Conservation (phyloP, 148 eudicot species). For the Pharnaceum exiguum region DNA sequence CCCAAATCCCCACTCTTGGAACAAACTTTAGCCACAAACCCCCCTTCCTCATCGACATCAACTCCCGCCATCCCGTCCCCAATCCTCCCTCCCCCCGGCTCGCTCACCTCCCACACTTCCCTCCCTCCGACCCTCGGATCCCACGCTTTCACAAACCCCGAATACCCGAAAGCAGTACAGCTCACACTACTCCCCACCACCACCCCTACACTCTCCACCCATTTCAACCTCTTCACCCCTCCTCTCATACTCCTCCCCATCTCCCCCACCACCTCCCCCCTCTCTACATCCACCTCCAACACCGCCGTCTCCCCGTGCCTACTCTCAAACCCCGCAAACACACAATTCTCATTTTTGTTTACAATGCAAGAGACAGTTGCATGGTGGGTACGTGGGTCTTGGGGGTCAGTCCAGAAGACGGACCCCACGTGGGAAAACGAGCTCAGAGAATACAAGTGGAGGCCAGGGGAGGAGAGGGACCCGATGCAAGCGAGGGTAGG, state of each 20-base stretch:
- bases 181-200: slow-evolving; percentile 50
- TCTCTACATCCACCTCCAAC: slow-evolving; percentile 39
- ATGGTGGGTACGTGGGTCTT: slow-evolving; percentile 54
- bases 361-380: slow-evolving; percentile 56
- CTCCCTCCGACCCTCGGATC: slow-evolving; percentile 43
- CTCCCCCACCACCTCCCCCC: slow-evolving; percentile 36
- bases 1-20: slow-evolving; percentile 71
- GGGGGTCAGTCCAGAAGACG: slow-evolving; percentile 52
- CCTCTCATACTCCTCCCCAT: slow-evolving; percentile 51
- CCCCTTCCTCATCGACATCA: slow-evolving; percentile 47
- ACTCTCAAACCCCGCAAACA: slow-evolving; percentile 59
- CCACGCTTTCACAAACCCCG: slow-evolving; percentile 73
- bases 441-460: slow-evolving; percentile 49
- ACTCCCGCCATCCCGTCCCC: slow-evolving; percentile 83
- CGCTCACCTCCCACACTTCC: slow-evolving; percentile 70
- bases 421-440: slow-evolving; percentile 30
- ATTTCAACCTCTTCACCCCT: slow-evolving; percentile 47
- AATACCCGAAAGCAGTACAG: slow-evolving; percentile 67
- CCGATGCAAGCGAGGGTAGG: slow-evolving; percentile 45
- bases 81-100: slow-evolving; percentile 64
- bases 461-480: slow-evolving; percentile 36
- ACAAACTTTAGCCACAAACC: slow-evolving; percentile 53
- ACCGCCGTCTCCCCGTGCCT: slow-evolving; percentile 62
- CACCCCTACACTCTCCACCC: slow-evolving; percentile 27
- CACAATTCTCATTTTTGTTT: slow-evolving; percentile 13